These are phyloP conservation scores for Roridomyces roridus DNA, from an alignment of 768 basidiomycete genomes.

Conservation along the genomic window DNA sequence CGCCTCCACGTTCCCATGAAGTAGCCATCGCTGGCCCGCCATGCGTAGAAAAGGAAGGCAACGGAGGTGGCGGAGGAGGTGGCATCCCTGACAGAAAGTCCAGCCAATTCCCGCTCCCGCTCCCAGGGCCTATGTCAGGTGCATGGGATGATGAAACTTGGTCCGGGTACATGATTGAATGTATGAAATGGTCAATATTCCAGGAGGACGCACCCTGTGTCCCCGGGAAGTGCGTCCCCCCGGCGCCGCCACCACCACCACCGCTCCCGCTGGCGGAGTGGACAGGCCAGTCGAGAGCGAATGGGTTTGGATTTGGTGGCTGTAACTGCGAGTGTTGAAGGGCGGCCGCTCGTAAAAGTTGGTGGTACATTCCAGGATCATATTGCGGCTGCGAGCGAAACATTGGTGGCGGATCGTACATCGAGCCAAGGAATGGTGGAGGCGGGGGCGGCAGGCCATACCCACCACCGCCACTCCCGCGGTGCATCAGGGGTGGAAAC, in stretches of 20 bases:
- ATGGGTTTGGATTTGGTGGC: slow-evolving; percentile 9
- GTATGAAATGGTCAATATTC: slow-evolving; percentile 27
- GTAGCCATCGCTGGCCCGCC: not conserved
- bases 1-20: slow-evolving; percentile 17
- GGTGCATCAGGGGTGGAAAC: slow-evolving; percentile 12
- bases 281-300: slow-evolving; percentile 24
- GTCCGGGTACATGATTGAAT: slow-evolving; percentile 23
- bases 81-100: slow-evolving; percentile 13
- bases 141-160: not conserved
- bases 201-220: slow-evolving; percentile 26
- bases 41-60: not conserved
- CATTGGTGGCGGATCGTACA: not conserved
- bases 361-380: slow-evolving; percentile 16
- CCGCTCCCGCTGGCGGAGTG: not conserved
- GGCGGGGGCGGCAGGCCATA: not conserved
- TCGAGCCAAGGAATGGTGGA: not conserved
- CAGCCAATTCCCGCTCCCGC: slow-evolving; percentile 9
- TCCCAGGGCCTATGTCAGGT: not conserved
- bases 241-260: not conserved
- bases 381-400: slow-evolving; percentile 17
- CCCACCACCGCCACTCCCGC: not conserved
- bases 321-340: too few species aligned
- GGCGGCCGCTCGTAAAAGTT: slow-evolving; percentile 11
- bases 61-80: not conserved
- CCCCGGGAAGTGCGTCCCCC: not conserved